A percentile compares a stretch with the other conserved stretches of the same genome.
Evolutionary conservation across 345 rosid genomes (phyloP).

Genomic region (Punica granatum): DNA sequence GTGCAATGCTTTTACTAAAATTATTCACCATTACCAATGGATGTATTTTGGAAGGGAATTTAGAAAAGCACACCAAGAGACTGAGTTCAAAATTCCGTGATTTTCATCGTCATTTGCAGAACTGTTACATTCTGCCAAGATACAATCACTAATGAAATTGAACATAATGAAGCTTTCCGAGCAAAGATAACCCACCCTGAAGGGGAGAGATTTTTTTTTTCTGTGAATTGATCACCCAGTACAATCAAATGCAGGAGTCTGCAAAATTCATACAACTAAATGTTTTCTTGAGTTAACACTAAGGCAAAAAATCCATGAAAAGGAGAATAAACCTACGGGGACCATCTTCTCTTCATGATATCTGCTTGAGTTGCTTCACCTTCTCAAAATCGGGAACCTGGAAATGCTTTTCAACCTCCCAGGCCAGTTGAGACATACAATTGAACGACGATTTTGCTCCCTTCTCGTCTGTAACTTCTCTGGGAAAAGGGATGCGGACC

Average conservation of each 20-base stretch:
- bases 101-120: background rate
- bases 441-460: constrained; percentile 88
- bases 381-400: constrained; percentile 41
- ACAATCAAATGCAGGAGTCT: background rate
- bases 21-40: too few species aligned
- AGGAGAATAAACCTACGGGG: background rate
- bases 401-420: constrained; percentile 88
- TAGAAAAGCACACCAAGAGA: too few species aligned
- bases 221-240: background rate
- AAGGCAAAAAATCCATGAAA: background rate
- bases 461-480: constrained; percentile 76
- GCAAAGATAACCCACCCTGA: background rate
- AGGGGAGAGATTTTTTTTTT: background rate
- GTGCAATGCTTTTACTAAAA: too few species aligned
- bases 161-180: background rate
- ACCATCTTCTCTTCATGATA: constrained; percentile 12
- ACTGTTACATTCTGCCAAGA: background rate
- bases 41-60: too few species aligned
- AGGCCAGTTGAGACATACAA: constrained; percentile 87
- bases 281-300: background rate
- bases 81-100: too few species aligned
- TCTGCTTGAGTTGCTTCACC: constrained; percentile 59
- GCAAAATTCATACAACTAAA: background rate
- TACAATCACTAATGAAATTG: background rate
- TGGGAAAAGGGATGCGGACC: constrained; percentile 79